phyloP scores from a whole-genome alignment of 2,329 filamentous ascomycete species.

The Penicillium occitanis region DNA sequence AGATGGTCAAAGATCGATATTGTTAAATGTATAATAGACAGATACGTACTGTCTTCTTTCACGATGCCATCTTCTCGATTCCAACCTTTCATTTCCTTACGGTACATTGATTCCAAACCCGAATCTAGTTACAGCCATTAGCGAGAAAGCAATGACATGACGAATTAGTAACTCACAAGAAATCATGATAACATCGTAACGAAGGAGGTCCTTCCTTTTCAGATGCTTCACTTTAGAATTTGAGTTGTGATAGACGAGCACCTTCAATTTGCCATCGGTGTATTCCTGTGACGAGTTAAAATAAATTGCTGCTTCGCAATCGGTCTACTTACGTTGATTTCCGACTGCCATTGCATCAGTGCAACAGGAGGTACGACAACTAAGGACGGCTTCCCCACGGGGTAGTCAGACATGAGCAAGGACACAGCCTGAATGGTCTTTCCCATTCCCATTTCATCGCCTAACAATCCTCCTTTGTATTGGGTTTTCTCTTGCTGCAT shows the following conservation, averaged over 20 bases:
- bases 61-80: constrained; percentile 74
- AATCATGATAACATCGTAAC: constrained; percentile 93
- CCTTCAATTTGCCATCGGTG: constrained; percentile 85
- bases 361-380: constrained; percentile 92
- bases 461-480: constrained; percentile 86
- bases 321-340: constrained; percentile 62
- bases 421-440: constrained; percentile 99
- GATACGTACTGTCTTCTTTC: constrained; percentile 65
- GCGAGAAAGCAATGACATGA: neutral
- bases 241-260: constrained; percentile 85
- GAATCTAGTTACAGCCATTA: constrained; percentile 39
- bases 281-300: constrained; percentile 49
- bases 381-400: constrained; percentile 75
- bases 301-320: neutral
- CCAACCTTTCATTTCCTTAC: constrained; percentile 90
- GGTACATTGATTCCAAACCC: constrained; percentile 82
- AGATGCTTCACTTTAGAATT: constrained; percentile 80
- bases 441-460: constrained; percentile 98
- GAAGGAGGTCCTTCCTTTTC: constrained; percentile 70
- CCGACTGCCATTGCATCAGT: constrained; percentile 89
- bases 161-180: constrained; percentile 69
- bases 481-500: constrained; percentile 77
- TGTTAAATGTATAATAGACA: neutral
- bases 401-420: constrained; percentile 96
- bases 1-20: constrained; percentile 15